phyloP scores from a whole-genome alignment of 441 rosid genomes.

The Erodium trifolium region DNA sequence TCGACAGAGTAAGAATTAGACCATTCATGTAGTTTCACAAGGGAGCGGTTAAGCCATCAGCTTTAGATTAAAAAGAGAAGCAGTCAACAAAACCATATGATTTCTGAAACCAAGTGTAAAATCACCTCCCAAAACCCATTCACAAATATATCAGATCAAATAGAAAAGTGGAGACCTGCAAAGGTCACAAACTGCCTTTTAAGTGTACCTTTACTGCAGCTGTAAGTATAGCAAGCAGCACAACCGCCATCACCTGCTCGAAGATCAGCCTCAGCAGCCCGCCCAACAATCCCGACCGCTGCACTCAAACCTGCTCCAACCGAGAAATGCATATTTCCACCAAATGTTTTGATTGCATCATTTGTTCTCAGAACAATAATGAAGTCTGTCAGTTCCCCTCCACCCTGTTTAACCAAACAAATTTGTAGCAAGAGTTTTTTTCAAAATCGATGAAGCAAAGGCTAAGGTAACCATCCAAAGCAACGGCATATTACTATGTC shows the following conservation, averaged over 20 bases:
- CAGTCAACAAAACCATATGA: too few species aligned
- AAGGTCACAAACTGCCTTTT: too few species aligned
- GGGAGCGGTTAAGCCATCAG: too few species aligned
- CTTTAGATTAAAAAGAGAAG: too few species aligned
- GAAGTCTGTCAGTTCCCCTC: slow-evolving; percentile 91
- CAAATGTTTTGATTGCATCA: slow-evolving; percentile 64
- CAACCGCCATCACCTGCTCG: slow-evolving; percentile 94
- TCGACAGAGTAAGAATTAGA: too few species aligned
- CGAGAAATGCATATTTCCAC: too few species aligned
- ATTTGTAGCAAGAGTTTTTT: background rate
- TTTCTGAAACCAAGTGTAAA: too few species aligned
- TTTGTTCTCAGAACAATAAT: slow-evolving; percentile 69
- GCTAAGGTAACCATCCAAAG: background rate
- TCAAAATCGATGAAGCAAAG: background rate
- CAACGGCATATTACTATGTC: background rate
- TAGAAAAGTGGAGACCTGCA: too few species aligned
- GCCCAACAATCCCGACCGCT: slow-evolving; percentile 68
- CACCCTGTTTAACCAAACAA: slow-evolving; percentile 44
- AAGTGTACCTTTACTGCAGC: slow-evolving; percentile 83
- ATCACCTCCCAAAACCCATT: too few species aligned
- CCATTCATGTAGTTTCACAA: too few species aligned
- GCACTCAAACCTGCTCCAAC: slow-evolving; percentile 90
- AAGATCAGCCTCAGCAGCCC: slow-evolving; percentile 78
- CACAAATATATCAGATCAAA: too few species aligned
- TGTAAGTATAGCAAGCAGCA: slow-evolving; percentile 92